These are phyloP conservation scores for Bombardia bombarda DNA, from an alignment of 495 filamentous ascomycete species.

Conservation along the genomic window DNA sequence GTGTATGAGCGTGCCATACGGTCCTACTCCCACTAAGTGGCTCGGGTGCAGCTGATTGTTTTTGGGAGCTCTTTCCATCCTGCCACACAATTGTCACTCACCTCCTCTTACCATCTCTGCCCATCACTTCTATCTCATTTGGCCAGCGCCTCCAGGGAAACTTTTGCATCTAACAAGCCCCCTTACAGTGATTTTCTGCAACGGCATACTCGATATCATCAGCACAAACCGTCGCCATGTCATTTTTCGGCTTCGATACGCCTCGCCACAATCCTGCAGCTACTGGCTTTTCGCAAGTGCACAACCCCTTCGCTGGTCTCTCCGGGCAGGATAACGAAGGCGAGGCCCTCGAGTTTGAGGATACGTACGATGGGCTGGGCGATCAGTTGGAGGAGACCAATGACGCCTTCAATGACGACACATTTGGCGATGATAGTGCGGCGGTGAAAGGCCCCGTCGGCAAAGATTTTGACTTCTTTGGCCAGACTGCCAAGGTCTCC, in stretches of 20 bases:
- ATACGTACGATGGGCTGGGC: slow-evolving; percentile 94
- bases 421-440: slow-evolving; percentile 61
- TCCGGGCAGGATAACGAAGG: slow-evolving; percentile 63
- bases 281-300: slow-evolving; percentile 72
- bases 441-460: slow-evolving; percentile 44
- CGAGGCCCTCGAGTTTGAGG: slow-evolving; percentile 87
- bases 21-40: too few relatives aligned
- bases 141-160: too few relatives aligned
- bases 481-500: slow-evolving; percentile 77
- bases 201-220: not conserved
- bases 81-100: too few relatives aligned
- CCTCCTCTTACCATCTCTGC: too few relatives aligned
- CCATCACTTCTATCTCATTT: too few relatives aligned
- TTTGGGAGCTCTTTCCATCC: too few relatives aligned
- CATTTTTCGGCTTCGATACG: slow-evolving; percentile 81
- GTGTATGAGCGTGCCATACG: too few relatives aligned
- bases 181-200: slow-evolving; percentile 9
- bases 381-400: slow-evolving; percentile 87
- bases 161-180: slow-evolving; percentile 2
- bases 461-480: slow-evolving; percentile 97
- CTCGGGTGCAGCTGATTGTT: too few relatives aligned
- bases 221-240: slow-evolving; percentile 16
- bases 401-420: slow-evolving; percentile 96
- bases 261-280: slow-evolving; percentile 48
- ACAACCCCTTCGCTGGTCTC: slow-evolving; percentile 84